Evolutionary conservation across 306 rosid species (phyloP), one percentile per base, ranked within the genome.

Genomic region (Pterocarpus santalinus): DNA sequence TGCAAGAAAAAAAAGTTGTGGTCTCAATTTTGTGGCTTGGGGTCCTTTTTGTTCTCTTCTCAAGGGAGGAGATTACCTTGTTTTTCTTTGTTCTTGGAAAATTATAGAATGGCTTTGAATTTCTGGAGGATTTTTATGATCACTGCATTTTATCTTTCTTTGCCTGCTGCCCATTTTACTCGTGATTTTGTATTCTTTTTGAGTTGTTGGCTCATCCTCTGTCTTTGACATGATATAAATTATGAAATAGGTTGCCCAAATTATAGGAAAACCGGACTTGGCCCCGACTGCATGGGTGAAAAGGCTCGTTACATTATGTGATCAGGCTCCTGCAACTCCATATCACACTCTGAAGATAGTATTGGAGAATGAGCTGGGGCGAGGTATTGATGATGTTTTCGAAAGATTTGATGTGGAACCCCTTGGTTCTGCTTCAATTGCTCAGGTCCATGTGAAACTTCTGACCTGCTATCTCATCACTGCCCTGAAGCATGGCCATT

Each of bases 241-340:
- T 76, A 13, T 67, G 30, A 13, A 66, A 81, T 87, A 95, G 98
- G 77, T 95, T 70, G 98, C 99, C n/a, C 99, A 95, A 88, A 90
- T 95, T 65, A 5, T 95, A n/a, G 99, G 99, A 90, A 95, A 95
- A 89, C 99, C 98, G 5, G 99, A 95, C 86, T 86, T 95, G 93
- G 98, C 99, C 35, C 99, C 98, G 2, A 90, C 93, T 11, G 90
- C 98, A 13, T 95, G 99, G 98, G 99, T 95, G 83, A 91, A 80
- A 87, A 87, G 94, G 91, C 94, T 95, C 36, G 97, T 95, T 61
- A 91, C 99, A 2, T 87, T 91, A 14, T 95, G 91, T 75, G 99
- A 95, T 86, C 94, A 79, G 3, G 93, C 99, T 79, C 98, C 99
- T 39, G 83, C 92, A n/a, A 93, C 98, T 52, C 89, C 97, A 16